Conservation (phyloP, 1,284 basidiomycete species). For the Fistulina hepatica region DNA sequence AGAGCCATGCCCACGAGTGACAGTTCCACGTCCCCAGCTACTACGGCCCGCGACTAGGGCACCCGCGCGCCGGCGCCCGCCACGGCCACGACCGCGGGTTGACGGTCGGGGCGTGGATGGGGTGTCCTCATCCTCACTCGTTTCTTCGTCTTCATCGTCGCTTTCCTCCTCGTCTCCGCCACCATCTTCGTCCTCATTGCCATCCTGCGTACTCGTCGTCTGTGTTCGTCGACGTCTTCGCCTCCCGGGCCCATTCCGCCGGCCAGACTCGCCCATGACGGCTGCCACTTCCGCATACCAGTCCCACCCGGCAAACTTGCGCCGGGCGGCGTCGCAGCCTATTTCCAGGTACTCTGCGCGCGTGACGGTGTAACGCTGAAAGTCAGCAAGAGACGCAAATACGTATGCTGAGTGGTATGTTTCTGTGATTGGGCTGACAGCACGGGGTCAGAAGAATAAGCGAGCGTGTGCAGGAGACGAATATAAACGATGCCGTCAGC, state of each 20-base stretch:
- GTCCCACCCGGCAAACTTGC: slow-evolving; percentile 41
- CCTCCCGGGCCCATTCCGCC: neutral
- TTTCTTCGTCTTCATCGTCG: neutral
- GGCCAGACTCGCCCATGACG: neutral
- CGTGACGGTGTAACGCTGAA: slow-evolving; percentile 49
- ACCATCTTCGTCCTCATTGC: neutral
- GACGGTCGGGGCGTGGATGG: no score
- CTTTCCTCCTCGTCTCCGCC: neutral
- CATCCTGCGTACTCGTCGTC: neutral
- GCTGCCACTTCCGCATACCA: slow-evolving; percentile 23
- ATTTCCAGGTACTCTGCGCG: slow-evolving; percentile 74
- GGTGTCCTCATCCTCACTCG: neutral
- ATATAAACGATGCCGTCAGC: no score
- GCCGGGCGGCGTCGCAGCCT: slow-evolving; percentile 62
- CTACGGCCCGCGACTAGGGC: no score
- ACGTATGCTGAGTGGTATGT: slow-evolving; percentile 58
- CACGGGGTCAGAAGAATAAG: no score
- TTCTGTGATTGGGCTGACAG: slow-evolving; percentile 62
- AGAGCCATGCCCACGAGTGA: no score
- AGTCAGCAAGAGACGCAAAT: slow-evolving; percentile 45
- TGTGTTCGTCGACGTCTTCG: neutral
- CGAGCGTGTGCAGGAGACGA: no score
- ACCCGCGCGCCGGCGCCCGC: no score
- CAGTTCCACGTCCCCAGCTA: no score
- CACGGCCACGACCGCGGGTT: no score